Base-by-base conservation (phyloP, 208 protist species). In the Crithidia bombi region DNA sequence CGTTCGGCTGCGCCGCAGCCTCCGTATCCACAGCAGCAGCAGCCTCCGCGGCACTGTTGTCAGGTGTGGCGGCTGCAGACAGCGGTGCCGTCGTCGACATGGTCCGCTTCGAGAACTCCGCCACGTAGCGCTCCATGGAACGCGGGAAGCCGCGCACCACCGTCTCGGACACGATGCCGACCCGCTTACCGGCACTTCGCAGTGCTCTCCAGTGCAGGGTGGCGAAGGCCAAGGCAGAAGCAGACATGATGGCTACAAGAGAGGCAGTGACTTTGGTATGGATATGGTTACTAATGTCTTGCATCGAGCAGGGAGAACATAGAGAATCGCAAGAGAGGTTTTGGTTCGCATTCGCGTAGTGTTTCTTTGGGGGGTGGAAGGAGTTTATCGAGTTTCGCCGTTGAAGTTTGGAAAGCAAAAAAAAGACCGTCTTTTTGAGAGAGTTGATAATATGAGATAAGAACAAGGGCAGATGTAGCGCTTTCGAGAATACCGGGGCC, bases 101-200 rank as follows among this genome's bases (percentile, higher is more conserved):
- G 5, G 38, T 10, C 11, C 57, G 57, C 41, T 51, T 64, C 10
- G n/a, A 3, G 39, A 32, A 44, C 41, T 35, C 41, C 12, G 2
- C 57, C 9, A 64, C 57, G 41, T 64, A 64, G 41, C 57, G 57
- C 5, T 38, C 41, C 57, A 51, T 51, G 23, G 57, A 64, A 3
- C 57, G 57, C 26, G 46, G 43, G 33, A 47, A 57, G 51, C 59
- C 51, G 59, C 39, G 36, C 25, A 68, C 10, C 6, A 9, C 43
- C 54, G 54, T 14, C 19, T 23, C 44, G 12, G 25, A 33, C n/a
- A 41, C 30, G 23, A 10, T 35, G 3, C 43, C 43, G 2, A 35
- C 12, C 23, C 55, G 44, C 19, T 3, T 10, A 14, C 63, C 21
- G 1, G 32, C 44, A n/a, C 32, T 38, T 21, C 52, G 52, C 32